Evolutionary conservation across 768 basidiomycete species (phyloP).

Genomic region (Boletus huronensis): DNA sequence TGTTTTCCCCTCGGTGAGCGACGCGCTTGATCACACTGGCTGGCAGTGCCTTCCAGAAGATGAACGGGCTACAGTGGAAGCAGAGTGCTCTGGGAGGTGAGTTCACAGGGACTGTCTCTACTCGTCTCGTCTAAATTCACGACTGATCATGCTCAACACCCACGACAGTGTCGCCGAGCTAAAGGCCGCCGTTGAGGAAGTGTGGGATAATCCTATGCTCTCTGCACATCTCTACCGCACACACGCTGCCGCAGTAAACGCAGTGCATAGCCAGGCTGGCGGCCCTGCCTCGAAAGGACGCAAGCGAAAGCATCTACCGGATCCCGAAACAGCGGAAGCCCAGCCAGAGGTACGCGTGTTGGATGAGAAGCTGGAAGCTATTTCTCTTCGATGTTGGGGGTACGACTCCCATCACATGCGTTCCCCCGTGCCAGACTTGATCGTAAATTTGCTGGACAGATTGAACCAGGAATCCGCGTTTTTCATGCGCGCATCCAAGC

Average conservation of each 20-base stretch:
- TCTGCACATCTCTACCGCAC: constrained; percentile 53
- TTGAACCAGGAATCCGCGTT: constrained; percentile 49
- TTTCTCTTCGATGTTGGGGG: constrained; percentile 61
- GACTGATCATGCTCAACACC: not conserved
- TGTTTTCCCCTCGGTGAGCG: constrained; percentile 5
- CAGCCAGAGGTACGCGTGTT: constrained; percentile 46
- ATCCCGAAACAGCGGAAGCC: constrained; percentile 27
- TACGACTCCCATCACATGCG: constrained; percentile 31
- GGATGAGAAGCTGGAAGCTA: constrained; percentile 47
- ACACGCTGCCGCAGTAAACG: constrained; percentile 47
- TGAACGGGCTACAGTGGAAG: constrained; percentile 31
- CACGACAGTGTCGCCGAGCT: constrained; percentile 53
- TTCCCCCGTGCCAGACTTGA: not conserved
- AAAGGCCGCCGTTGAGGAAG: constrained; percentile 38
- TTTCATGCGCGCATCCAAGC: constrained; percentile 62
- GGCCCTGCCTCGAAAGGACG: constrained; percentile 23
- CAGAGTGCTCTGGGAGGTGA: constrained; percentile 43
- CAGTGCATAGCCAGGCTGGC: constrained; percentile 36
- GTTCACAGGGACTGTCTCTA: not conserved
- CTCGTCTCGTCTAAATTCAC: not conserved
- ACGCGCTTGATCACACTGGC: constrained; percentile 11
- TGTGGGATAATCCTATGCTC: constrained; percentile 54
- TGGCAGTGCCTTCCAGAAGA: constrained; percentile 28
- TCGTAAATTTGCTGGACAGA: constrained; percentile 32
- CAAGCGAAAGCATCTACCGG: constrained; percentile 35